These are phyloP conservation scores for Alectoria sarmentosa DNA, from an alignment of 495 filamentous ascomycete species.

Conservation along the genomic window DNA sequence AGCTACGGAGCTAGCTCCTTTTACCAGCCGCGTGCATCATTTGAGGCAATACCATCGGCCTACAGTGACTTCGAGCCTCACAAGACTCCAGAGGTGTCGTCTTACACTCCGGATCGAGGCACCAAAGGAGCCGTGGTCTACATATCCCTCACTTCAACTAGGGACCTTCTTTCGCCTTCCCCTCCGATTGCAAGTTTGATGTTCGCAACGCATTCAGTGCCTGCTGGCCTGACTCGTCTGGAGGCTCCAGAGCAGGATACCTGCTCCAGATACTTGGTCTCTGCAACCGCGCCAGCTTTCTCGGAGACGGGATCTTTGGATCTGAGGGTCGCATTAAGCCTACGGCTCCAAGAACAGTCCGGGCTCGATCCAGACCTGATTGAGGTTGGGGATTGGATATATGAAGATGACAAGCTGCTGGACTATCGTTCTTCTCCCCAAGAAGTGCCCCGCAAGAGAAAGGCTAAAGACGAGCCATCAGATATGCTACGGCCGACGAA, in stretches of 20 bases:
- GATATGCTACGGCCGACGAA: slow-evolving; percentile 39
- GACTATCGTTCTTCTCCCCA: slow-evolving; percentile 26
- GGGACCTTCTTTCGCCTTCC: slow-evolving; percentile 57
- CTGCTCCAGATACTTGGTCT: slow-evolving; percentile 60
- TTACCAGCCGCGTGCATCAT: slow-evolving; percentile 35
- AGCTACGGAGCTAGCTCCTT: slow-evolving; percentile 39
- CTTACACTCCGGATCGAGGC: slow-evolving; percentile 61
- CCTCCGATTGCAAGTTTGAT: slow-evolving; percentile 55
- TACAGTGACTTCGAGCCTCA: slow-evolving; percentile 29
- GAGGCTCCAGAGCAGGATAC: slow-evolving; percentile 44
- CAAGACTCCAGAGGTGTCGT: slow-evolving; percentile 52
- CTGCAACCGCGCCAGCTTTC: slow-evolving; percentile 65
- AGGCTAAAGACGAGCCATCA: slow-evolving; percentile 43
- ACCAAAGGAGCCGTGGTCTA: slow-evolving; percentile 58
- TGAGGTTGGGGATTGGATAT: slow-evolving; percentile 73
- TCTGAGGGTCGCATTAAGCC: slow-evolving; percentile 62
- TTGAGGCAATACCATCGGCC: slow-evolving; percentile 40
- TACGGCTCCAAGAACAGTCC: slow-evolving; percentile 61
- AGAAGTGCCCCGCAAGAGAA: slow-evolving; percentile 44
- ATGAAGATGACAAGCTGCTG: slow-evolving; percentile 43
- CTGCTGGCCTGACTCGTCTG: slow-evolving; percentile 54
- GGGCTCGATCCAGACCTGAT: slow-evolving; percentile 54
- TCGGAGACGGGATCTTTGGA: slow-evolving; percentile 57
- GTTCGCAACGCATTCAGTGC: slow-evolving; percentile 66
- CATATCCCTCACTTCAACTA: slow-evolving; percentile 65